phyloP scores from a whole-genome alignment of 768 basidiomycete genomes.

The Pleurotus platypus region DNA sequence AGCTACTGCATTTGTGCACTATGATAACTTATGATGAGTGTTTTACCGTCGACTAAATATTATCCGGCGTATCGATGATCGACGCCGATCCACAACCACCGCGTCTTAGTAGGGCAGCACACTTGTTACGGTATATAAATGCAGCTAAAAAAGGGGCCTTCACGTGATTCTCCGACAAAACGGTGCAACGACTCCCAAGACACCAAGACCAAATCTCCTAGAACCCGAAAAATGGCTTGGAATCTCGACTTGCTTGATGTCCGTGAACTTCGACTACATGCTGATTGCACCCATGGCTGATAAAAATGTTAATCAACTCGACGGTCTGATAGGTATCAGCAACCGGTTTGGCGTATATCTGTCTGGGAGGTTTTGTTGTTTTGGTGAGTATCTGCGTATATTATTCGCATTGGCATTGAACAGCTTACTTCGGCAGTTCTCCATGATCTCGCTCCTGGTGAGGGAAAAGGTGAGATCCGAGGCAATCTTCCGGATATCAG shows the following conservation, averaged over 20 bases:
- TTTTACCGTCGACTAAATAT: too few species aligned
- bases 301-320: neutral
- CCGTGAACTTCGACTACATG: neutral
- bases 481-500: neutral
- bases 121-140: too few species aligned
- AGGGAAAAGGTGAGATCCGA: conserved; percentile 64
- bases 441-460: conserved; percentile 76
- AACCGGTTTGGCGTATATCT: conserved; percentile 56
- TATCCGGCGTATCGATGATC: too few species aligned
- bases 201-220: too few species aligned
- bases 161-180: too few species aligned
- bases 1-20: too few species aligned
- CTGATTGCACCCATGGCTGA: neutral
- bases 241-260: neutral
- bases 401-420: neutral
- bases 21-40: too few species aligned
- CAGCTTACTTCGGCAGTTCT: conserved; percentile 52
- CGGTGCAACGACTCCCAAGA: too few species aligned
- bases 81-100: too few species aligned
- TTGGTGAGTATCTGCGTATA: conserved; percentile 21
- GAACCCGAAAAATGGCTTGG: too few species aligned
- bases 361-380: conserved; percentile 53
- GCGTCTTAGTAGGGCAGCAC: too few species aligned
- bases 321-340: conserved; percentile 40
- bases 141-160: too few species aligned